Evolutionary conservation across 2,329 filamentous ascomycete species (phyloP).

Genomic region (Xylogone sp.): DNA sequence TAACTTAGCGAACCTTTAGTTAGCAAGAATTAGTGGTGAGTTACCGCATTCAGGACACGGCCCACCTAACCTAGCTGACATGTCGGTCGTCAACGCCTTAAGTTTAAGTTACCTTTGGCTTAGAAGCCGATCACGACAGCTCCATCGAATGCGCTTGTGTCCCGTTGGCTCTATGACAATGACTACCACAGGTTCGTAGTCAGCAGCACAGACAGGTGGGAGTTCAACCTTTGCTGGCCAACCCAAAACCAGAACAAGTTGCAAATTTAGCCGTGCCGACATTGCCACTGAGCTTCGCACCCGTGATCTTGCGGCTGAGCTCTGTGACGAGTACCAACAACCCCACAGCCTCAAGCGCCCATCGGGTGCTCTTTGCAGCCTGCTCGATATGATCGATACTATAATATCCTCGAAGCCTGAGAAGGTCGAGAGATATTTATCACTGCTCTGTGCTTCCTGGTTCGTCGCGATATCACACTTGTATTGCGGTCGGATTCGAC

Average conservation of each 20-base stretch:
- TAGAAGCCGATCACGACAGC: not conserved
- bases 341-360: not conserved
- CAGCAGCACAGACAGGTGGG: not conserved
- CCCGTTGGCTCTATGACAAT: too few relatives aligned
- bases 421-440: constrained; percentile 2
- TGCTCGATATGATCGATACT: not conserved
- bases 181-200: too few relatives aligned
- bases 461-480: not conserved
- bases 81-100: not conserved
- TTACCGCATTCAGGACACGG: not conserved
- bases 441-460: too few relatives aligned
- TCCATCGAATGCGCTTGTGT: too few relatives aligned
- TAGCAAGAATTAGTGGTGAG: not conserved
- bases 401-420: not conserved
- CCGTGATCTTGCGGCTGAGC: not conserved
- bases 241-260: not conserved
- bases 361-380: not conserved
- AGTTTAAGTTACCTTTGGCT: not conserved
- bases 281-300: not conserved
- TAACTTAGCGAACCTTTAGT: not conserved
- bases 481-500: not conserved
- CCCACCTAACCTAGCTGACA: not conserved
- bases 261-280: not conserved
- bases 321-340: not conserved
- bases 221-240: not conserved